A percentile compares a stretch with the other conserved stretches of the same genome.
Evolutionary conservation across 441 rosid species (phyloP).

Genomic region (Cnidoscolus chayamansa): DNA sequence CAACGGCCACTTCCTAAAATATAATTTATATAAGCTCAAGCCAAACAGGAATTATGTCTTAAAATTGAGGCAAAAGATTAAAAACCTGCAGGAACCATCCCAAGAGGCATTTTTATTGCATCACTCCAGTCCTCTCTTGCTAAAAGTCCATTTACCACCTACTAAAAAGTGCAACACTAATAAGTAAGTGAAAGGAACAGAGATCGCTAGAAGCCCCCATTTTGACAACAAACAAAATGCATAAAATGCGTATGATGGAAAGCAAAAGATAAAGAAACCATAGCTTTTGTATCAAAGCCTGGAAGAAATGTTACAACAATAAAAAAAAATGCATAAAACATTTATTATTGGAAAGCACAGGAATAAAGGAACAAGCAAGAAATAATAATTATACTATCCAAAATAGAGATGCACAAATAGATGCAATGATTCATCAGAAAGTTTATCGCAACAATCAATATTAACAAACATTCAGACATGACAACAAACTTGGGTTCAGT

Average conservation of each 20-base stretch:
- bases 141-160: constrained; percentile 94
- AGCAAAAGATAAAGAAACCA: neutral
- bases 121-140: constrained; percentile 76
- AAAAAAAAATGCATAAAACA: too few species aligned
- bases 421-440: neutral
- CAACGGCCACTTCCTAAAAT: neutral
- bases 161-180: constrained; percentile 40
- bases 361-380: neutral
- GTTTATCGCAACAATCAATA: neutral
- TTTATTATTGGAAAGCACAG: too few species aligned
- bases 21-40: neutral
- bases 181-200: constrained; percentile 18
- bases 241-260: neutral
- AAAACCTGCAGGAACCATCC: constrained; percentile 85
- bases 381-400: neutral
- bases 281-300: neutral
- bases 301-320: neutral
- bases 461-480: neutral
- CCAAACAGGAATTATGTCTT: neutral
- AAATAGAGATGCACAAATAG: neutral
- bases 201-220: neutral
- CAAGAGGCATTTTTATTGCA: constrained; percentile 75
- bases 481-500: neutral
- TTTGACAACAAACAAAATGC: constrained; percentile 10
- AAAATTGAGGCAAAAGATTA: constrained; percentile 12